These are phyloP conservation scores for Lepidium didymum DNA, from an alignment of 345 rosid species.

Conservation along the genomic window DNA sequence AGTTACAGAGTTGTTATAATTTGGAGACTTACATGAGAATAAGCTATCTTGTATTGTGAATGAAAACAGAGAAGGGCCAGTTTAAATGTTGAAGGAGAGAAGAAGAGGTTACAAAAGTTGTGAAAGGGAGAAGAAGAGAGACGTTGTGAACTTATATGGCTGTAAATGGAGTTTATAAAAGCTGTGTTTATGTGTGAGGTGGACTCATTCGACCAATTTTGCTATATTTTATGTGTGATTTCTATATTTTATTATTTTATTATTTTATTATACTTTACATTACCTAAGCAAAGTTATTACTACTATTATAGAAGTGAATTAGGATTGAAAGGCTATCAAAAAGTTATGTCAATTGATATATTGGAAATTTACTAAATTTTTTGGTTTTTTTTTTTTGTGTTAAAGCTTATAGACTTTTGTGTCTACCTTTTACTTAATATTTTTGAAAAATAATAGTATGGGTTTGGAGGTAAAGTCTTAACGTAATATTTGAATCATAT, in stretches of 20 bases:
- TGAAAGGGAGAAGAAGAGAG: constrained; percentile 9
- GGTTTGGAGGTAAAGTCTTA: not conserved
- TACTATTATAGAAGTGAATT: not conserved
- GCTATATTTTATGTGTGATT: constrained; percentile 16
- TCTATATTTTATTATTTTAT: constrained; percentile 17
- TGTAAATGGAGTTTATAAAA: constrained; percentile 24
- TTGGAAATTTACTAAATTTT: not conserved
- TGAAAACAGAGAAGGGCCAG: constrained; percentile 28
- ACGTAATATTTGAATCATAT: not conserved
- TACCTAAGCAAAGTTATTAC: not conserved
- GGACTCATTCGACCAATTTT: constrained; percentile 25
- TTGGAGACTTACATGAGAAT: constrained; percentile 27
- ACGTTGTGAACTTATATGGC: constrained; percentile 9
- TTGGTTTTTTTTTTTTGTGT: not conserved
- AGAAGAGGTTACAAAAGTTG: not conserved
- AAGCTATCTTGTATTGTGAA: constrained; percentile 21
- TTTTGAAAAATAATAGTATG: not conserved
- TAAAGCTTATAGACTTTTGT: not conserved
- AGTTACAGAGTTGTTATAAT: not conserved
- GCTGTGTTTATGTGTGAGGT: constrained; percentile 19
- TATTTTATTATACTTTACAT: constrained; percentile 19
- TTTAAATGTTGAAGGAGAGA: constrained; percentile 7
- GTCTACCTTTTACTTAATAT: not conserved
- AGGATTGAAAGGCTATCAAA: not conserved
- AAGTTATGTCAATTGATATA: not conserved